Percentiles rank a stretch among this genome's conserved stretches.
These are phyloP conservation scores for Fusarium graminum DNA, from an alignment of 2,329 filamentous ascomycete species.

Conservation along the genomic window DNA sequence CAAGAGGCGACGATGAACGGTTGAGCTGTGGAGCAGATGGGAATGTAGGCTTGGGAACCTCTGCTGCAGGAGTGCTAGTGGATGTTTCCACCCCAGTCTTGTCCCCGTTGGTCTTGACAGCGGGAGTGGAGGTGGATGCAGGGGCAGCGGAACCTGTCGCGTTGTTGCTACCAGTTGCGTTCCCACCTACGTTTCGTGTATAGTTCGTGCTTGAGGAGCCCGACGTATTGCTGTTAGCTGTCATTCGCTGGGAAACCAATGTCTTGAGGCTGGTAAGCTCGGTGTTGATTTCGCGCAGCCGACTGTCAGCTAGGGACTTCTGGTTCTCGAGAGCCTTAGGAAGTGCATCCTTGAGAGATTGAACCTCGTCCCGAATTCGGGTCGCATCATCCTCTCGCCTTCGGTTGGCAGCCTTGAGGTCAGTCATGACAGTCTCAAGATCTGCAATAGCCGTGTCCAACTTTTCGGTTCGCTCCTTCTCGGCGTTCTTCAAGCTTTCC, in stretches of 20 bases:
- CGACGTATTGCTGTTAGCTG: constrained; percentile 50
- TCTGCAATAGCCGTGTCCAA: constrained; percentile 85
- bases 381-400: constrained; percentile 89
- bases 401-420: constrained; percentile 84
- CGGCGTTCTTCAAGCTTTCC: constrained; percentile 85
- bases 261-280: constrained; percentile 95
- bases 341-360: constrained; percentile 83
- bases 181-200: constrained; percentile 44
- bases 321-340: constrained; percentile 90
- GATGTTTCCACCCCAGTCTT: constrained; percentile 46
- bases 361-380: constrained; percentile 87
- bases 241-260: constrained; percentile 77
- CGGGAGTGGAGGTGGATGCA: constrained; percentile 41
- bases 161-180: constrained; percentile 20
- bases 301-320: constrained; percentile 83
- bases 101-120: constrained; percentile 47
- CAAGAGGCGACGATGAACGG: constrained; percentile 54
- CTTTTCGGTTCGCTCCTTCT: constrained; percentile 84
- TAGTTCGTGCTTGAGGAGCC: constrained; percentile 48
- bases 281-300: constrained; percentile 84
- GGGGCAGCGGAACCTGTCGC: constrained; percentile 48
- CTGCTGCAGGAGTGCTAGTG: constrained; percentile 46
- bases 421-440: constrained; percentile 83
- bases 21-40: constrained; percentile 48
- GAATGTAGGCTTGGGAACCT: constrained; percentile 51